A percentile compares a stretch with the other conserved stretches of the same genome.
phyloP scores from a whole-genome alignment of 176 grass and related monocot genomes.

The Oryza nivara region DNA sequence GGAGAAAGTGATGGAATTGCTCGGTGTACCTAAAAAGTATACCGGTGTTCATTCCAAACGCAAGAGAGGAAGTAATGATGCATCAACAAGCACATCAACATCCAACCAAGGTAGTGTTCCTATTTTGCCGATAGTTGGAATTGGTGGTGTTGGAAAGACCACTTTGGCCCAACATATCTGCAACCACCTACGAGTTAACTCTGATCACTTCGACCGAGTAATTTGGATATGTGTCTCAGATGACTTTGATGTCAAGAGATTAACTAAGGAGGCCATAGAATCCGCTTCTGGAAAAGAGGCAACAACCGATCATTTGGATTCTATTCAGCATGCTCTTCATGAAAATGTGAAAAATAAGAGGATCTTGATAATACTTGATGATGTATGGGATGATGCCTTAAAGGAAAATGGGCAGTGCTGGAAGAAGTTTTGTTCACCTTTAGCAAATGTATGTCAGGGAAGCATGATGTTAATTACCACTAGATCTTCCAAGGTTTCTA shows the following conservation, averaged over 20 bases:
- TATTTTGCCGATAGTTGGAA: constrained; percentile 36
- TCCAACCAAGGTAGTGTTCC: neutral
- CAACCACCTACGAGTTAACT: neutral
- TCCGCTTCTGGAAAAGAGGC: neutral
- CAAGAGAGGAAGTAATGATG: neutral
- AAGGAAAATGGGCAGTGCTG: constrained; percentile 6
- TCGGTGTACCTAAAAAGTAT: neutral
- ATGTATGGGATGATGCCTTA: constrained; percentile 3
- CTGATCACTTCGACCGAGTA: constrained; percentile 11
- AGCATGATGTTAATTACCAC: constrained; percentile 47
- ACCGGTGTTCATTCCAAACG: neutral
- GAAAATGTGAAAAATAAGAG: neutral
- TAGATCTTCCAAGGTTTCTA: neutral
- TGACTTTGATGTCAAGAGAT: constrained; percentile 34
- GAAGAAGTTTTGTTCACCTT: constrained; percentile 28
- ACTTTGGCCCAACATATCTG: constrained; percentile 38
- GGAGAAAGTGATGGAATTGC: neutral
- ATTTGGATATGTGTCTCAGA: constrained; percentile 54
- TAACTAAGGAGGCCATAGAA: constrained; percentile 38
- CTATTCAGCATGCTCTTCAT: constrained; percentile 21
- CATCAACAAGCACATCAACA: neutral
- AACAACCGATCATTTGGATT: constrained; percentile 19
- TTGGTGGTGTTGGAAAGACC: constrained; percentile 43
- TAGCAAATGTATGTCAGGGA: constrained; percentile 9
- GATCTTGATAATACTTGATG: constrained; percentile 47